Evolutionary conservation across 495 filamentous ascomycete genomes (phyloP).

Genomic region (Aspergillus diversus): DNA sequence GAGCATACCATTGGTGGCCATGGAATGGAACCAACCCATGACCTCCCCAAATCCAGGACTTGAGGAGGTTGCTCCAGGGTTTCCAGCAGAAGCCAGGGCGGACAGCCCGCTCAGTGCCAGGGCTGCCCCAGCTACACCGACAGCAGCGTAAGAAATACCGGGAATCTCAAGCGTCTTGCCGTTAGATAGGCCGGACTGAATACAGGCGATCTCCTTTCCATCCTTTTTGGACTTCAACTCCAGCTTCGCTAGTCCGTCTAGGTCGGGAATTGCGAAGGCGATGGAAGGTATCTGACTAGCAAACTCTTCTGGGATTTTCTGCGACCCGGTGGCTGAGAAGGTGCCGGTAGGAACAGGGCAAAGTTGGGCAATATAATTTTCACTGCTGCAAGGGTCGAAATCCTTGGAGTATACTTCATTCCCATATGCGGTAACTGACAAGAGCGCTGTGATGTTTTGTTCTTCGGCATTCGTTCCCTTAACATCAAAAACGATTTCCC

Average conservation of each 20-base stretch:
- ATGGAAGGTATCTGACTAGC: conserved; percentile 82
- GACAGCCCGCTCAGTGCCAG: conserved; percentile 74
- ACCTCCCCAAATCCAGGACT: conserved; percentile 88
- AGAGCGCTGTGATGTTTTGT: conserved; percentile 79
- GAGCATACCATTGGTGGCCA: conserved; percentile 96
- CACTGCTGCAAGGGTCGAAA: conserved; percentile 79
- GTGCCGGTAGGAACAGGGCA: conserved; percentile 80
- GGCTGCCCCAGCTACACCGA: conserved; percentile 84
- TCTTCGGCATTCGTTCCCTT: conserved; percentile 71
- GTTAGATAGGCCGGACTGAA: conserved; percentile 80
- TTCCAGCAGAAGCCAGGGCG: conserved; percentile 66
- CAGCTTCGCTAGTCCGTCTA: conserved; percentile 84
- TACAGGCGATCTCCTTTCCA: conserved; percentile 73
- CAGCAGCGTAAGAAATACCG: conserved; percentile 82
- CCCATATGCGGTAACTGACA: conserved; percentile 87
- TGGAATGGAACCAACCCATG: conserved; percentile 87
- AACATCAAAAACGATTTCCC: conserved; percentile 79
- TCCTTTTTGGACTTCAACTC: conserved; percentile 66
- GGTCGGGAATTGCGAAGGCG: conserved; percentile 88
- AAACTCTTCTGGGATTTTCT: conserved; percentile 69
- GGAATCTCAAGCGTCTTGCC: conserved; percentile 78
- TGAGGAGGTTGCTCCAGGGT: conserved; percentile 64
- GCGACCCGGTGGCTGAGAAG: conserved; percentile 72
- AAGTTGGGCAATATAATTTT: conserved; percentile 67
- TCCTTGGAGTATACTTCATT: conserved; percentile 74